Base-by-base conservation (phyloP, 495 filamentous ascomycete genomes). In the Bryoglossum gracile region DNA sequence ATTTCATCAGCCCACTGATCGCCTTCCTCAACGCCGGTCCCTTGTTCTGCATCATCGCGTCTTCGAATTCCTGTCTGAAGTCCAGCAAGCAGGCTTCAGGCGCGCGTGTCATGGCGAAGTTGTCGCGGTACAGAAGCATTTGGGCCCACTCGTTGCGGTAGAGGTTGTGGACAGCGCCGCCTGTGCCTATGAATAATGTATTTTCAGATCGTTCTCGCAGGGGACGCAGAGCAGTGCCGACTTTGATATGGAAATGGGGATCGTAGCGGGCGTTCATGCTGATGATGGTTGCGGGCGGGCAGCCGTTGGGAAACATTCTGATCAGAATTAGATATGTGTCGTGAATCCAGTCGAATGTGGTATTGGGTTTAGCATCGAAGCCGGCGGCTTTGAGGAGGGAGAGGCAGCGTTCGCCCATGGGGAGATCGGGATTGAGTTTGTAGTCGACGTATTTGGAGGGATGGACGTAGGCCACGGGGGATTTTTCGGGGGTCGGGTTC, bases 251-350 rank as follows among this genome's bases (percentile, higher is more conserved):
- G 61, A 71, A 75, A 60, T 81, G 75, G 8, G 79, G 78, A 51
- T 82, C 78, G 62, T 71, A 83, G 24, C 72, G 68, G 4, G 68
- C 68, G 57, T 83, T 83, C 63, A 72, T 69, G 41, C 66, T 71
- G 54, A 82, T 65, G 33, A 83, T 65, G 0, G 76, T 79, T 0
- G 76, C 77, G 0, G 78, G 80, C 17, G 78, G 77, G 54, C 73
- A 78, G 30, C 56, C 66, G 5, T 22, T 18, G 0, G 78, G 77
- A 55, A 82, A 82, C 80, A 82, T 83, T 32, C 76, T 68, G 53
- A 81, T 79, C 21, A 81, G 65, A 46, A 82, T 74, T 4, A 81
- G 69, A 54, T 75, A 81, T 8, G 77, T 78, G 59, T 83, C 79
- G 65, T 82, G 77, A 56, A 82, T 81, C 78, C 77, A 81, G 52